A percentile compares a stretch with the other conserved stretches of the same genome.
Conservation (phyloP, 2,329 filamentous ascomycete genomes). For the Anisogramma anomala region DNA sequence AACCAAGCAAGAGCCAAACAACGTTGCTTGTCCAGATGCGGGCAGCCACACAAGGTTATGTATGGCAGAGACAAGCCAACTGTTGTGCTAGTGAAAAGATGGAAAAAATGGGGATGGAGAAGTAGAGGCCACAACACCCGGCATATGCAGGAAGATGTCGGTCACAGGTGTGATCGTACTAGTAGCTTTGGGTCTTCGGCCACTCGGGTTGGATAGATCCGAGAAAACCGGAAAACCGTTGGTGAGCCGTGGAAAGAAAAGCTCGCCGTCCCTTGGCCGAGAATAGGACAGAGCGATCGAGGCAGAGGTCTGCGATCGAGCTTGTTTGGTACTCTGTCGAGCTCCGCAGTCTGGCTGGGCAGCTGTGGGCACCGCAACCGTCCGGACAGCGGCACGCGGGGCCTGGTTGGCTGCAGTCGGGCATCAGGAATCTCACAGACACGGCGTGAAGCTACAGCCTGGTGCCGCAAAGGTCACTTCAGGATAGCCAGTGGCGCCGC, state of each 20-base stretch:
- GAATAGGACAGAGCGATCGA: neutral
- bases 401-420: conserved; percentile 22
- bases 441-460: conserved; percentile 7
- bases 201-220: conserved; percentile 1
- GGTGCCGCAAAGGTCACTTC: conserved; percentile 6
- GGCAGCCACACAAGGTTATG: conserved; percentile 40
- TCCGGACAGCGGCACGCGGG: conserved; percentile 19
- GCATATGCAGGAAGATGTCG: conserved; percentile 14
- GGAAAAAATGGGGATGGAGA: neutral
- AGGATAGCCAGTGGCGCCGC: conserved; percentile 11
- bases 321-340: neutral
- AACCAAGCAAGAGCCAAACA: conserved; percentile 26
- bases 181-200: neutral
- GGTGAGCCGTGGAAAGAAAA: conserved; percentile 5
- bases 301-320: neutral
- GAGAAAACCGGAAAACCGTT: conserved; percentile 3
- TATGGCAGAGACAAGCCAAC: conserved; percentile 23
- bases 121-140: conserved; percentile 9
- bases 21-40: conserved; percentile 22
- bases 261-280: neutral
- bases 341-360: conserved; percentile 10
- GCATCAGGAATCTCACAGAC: conserved; percentile 8
- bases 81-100: conserved; percentile 5
- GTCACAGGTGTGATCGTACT: conserved; percentile 14
- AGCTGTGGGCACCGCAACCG: too few species aligned